Evolutionary conservation across 108 stramenopile species (phyloP), one percentile per base, ranked within the genome.

Genomic region (Schizochytrium sp.): DNA sequence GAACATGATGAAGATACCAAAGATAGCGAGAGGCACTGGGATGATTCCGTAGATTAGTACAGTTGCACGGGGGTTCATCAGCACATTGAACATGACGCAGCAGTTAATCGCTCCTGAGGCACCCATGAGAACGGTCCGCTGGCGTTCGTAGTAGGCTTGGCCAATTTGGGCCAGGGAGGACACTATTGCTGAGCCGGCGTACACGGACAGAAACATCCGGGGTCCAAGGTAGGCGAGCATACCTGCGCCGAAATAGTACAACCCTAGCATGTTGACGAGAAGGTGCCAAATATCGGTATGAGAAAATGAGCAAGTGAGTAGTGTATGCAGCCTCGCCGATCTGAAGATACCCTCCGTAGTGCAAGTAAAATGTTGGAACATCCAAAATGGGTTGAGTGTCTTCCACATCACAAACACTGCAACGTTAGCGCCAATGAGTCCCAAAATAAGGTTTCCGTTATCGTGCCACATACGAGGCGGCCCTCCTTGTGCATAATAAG

Each of bases 61-160:
- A 4, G 46, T 58, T 56, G 8, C 42, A 13, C 61, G 46, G 45
- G 88, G 88, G 0, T 19, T 38, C 41, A 55, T 7, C 8, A 88
- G 55, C n/a, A 40, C 12, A 56, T 38, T 45, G 50, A 28, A 69
- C n/a, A 60, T 60, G 53, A 88, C 88, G 72, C 58, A 58, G 13
- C 58, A 58, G 50, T 72, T 72, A 42, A 88, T 69, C 45, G 88
- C 88, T 38, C 88, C 88, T 38, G 88, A 88, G 60, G 88, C 88
- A 4, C 88, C 88, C 3, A 88, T 41, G 38, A 57, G 56, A 38
- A 69, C 64, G 28, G 56, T 38, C 44, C 56, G 56, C 44, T 57
- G 87, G 5, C 56, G n/a, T 44, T 28, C 87, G 55, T 56, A 40
- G 55, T 56, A 56, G 55, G 55, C 41, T 4, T 49, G n/a, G 10